Evolutionary conservation across 2,329 filamentous ascomycete genomes (phyloP).

Genomic region (Penicillium psychrosexuale): DNA sequence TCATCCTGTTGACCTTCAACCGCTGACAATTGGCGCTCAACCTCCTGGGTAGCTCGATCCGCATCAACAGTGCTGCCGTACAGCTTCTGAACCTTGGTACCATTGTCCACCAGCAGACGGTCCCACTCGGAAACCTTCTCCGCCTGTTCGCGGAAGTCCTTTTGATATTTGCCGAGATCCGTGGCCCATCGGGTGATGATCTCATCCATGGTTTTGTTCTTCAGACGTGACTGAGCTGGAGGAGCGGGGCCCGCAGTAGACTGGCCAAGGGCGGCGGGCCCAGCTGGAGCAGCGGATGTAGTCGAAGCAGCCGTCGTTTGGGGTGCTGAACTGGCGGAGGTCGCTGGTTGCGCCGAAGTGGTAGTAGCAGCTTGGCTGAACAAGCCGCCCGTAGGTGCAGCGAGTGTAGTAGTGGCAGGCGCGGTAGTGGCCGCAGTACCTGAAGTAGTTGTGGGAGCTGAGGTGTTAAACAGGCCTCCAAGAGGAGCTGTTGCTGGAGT

Average conservation of each 20-base stretch:
- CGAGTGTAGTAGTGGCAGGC: slow-evolving; percentile 25
- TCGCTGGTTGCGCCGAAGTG: slow-evolving; percentile 26
- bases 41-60: slow-evolving; percentile 86
- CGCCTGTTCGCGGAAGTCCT: slow-evolving; percentile 90
- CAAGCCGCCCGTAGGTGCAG: slow-evolving; percentile 21
- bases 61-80: slow-evolving; percentile 92
- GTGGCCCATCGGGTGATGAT: slow-evolving; percentile 97
- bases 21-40: slow-evolving; percentile 82
- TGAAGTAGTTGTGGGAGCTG: slow-evolving; percentile 28
- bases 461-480: slow-evolving; percentile 28
- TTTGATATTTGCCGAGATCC: slow-evolving; percentile 92
- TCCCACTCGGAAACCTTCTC: slow-evolving; percentile 88
- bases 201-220: slow-evolving; percentile 99
- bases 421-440: slow-evolving; percentile 31
- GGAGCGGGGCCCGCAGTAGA: slow-evolving; percentile 80
- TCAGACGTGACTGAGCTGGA: slow-evolving; percentile 76
- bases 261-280: slow-evolving; percentile 53
- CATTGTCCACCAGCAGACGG: slow-evolving; percentile 85
- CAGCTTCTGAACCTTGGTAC: slow-evolving; percentile 89
- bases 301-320: slow-evolving; percentile 20
- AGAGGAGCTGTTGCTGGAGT: slow-evolving; percentile 32
- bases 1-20: slow-evolving; percentile 94
- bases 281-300: slow-evolving; percentile 25
- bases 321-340: slow-evolving; percentile 3
- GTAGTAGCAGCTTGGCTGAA: slow-evolving; percentile 29